phyloP scores from a whole-genome alignment of 2,329 filamentous ascomycete species.

The Ascochyta pisi region DNA sequence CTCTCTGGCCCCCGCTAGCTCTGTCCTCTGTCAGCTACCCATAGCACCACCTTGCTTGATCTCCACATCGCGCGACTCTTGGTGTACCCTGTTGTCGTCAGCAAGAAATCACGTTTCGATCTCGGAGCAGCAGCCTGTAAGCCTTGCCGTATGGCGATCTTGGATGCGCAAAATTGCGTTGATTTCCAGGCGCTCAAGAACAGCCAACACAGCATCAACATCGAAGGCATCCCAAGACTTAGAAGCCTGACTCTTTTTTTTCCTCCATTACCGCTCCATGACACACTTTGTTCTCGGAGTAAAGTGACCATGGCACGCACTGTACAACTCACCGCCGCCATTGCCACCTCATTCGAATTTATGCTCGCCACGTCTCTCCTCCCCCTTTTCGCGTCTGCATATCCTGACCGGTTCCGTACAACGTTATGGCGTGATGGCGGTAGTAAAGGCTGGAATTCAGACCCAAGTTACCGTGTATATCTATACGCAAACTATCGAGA shows the following conservation, averaged over 20 bases:
- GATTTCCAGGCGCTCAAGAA: neutral
- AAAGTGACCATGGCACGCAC: neutral
- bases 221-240: neutral
- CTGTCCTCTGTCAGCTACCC: neutral
- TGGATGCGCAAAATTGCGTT: conserved; percentile 7
- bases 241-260: neutral
- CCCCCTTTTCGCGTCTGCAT: conserved; percentile 18
- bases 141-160: neutral
- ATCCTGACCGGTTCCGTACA: conserved; percentile 16
- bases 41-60: neutral
- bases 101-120: neutral
- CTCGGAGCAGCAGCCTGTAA: neutral
- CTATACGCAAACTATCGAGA: conserved; percentile 27
- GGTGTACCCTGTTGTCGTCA: neutral
- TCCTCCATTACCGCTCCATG: too few relatives aligned
- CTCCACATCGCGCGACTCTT: neutral
- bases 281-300: neutral
- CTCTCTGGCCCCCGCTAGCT: neutral
- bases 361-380: conserved; percentile 15
- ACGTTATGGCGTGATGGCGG: conserved; percentile 22
- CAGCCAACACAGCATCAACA: neutral
- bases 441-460: conserved; percentile 27
- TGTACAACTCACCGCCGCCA: neutral
- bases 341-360: conserved; percentile 15
- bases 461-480: conserved; percentile 26